Evolutionary conservation across 768 basidiomycete species (phyloP), one percentile per base, ranked within the genome.

Genomic region (Lactarius pseudohatsudake): DNA sequence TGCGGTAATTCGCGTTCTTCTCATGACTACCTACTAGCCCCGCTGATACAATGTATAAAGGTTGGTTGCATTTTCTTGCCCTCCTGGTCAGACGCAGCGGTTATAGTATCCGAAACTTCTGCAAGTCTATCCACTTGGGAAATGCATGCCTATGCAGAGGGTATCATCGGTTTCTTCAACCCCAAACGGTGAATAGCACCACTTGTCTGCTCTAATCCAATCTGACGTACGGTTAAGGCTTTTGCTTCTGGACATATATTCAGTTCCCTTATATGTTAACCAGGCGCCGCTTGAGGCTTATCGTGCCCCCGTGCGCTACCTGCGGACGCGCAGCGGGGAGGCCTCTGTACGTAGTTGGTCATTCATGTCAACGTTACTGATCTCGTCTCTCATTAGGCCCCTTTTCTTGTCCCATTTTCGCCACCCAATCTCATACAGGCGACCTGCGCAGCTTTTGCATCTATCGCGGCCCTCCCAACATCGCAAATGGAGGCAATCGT

Each of bases 351-450:
- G 70, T 53, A 43, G 8, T 2, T 61, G 30, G 6, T 55, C 7
- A 43, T 15, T 36, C 7, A 22, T 28, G 13, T 34, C 55, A 34
- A 56, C 36, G 5, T 30, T 56, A 53, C 57, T 58, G 41, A 62
- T 68, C 28, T 50, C 22, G 40, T 28, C 26, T 20, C 57, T 45
- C 36, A n/a, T 20, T 22, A 69, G 69, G 32, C 40, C n/a, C 56
- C 61, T 5, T 45, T 58, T 36, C 36, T 61, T 26, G 26, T 59
- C 41, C 68, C 67, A 3, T 72, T 74, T 64, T 40, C 40, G 1
- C 70, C 73, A 26, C 73, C 73, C 26, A 74, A 74, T 60, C 68
- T 74, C 55, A 60, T 74, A 18, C 73, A 74, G 41, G 55, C 68
- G 5, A 72, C 70, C 26, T 64, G 68, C 41, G 73, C 73, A 1